Evolutionary conservation across 352 stramenopile genomes (phyloP).

Genomic region (Globisporangium nunn): DNA sequence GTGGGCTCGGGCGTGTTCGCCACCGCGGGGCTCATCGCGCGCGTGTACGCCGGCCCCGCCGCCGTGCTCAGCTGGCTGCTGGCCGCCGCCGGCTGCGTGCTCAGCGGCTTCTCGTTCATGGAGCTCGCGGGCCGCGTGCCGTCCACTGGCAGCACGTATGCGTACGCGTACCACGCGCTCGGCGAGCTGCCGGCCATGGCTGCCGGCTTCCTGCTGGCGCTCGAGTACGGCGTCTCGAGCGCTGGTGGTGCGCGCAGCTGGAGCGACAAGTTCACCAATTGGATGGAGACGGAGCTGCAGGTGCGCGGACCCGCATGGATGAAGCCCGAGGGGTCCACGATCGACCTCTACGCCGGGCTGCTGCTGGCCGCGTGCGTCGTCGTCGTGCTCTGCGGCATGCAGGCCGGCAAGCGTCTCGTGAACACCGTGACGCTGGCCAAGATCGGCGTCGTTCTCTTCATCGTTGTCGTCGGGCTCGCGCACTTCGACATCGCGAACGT

Average conservation of each 20-base stretch:
- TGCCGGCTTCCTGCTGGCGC: conserved; percentile 82
- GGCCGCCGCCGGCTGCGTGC: conserved; percentile 65
- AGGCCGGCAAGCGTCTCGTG: conserved; percentile 83
- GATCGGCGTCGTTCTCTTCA: conserved; percentile 89
- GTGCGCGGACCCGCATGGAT: conserved; percentile 46
- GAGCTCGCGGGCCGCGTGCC: conserved; percentile 87
- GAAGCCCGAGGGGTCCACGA: conserved; percentile 47
- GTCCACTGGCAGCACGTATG: conserved; percentile 88
- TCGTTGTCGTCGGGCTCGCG: conserved; percentile 84
- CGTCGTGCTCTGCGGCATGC: conserved; percentile 80
- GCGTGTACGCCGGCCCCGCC: conserved; percentile 58
- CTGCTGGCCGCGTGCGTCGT: conserved; percentile 60
- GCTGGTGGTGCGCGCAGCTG: conserved; percentile 89
- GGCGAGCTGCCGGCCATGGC: conserved; percentile 90
- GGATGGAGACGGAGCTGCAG: conserved; percentile 51
- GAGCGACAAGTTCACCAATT: conserved; percentile 91
- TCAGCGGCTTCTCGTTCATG: conserved; percentile 88
- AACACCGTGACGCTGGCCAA: conserved; percentile 90
- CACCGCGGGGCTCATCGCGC: conserved; percentile 64
- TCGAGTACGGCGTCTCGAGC: conserved; percentile 91
- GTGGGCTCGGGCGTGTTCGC: conserved; percentile 93
- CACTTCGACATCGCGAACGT: conserved; percentile 83
- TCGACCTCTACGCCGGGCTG: conserved; percentile 73
- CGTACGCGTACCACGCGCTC: conserved; percentile 90
- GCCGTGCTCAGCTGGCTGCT: conserved; percentile 84